Percentiles rank a stretch among this genome's conserved stretches.
Evolutionary conservation across 2,329 filamentous ascomycete genomes (phyloP).

Genomic region (Fusarium domesticum): DNA sequence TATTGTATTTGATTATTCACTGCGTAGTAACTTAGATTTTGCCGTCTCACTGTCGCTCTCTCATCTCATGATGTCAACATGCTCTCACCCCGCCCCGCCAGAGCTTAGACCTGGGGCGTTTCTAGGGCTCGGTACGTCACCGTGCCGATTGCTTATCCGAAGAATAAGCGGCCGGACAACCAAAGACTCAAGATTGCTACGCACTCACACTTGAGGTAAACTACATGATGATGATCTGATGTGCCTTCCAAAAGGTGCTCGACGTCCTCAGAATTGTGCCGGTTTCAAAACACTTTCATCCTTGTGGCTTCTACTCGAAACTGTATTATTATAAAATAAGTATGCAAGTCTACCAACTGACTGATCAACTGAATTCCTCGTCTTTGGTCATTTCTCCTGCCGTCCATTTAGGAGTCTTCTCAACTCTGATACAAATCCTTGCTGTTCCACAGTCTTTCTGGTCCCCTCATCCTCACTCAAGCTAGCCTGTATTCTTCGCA

Average conservation of each 20-base stretch:
- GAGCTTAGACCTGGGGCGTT: not conserved
- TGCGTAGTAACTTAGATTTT: too few relatives aligned
- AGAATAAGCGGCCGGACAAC: not conserved
- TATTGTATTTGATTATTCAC: not conserved
- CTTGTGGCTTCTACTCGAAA: not conserved
- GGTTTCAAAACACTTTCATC: too few relatives aligned
- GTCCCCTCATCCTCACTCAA: slow-evolving; percentile 11
- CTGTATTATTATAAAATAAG: not conserved
- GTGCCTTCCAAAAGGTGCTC: not conserved
- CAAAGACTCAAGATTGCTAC: not conserved
- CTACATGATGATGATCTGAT: not conserved
- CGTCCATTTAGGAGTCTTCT: slow-evolving; percentile 23
- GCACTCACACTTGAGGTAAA: not conserved
- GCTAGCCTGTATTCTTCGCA: slow-evolving; percentile 9
- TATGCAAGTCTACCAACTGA: too few relatives aligned
- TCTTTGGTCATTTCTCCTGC: not conserved
- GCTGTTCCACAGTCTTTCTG: slow-evolving; percentile 14
- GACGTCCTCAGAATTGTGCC: not conserved
- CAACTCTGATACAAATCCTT: slow-evolving; percentile 25
- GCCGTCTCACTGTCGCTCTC: too few relatives aligned
- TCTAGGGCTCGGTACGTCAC: not conserved
- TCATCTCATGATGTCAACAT: not conserved
- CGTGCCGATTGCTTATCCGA: not conserved
- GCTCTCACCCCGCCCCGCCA: not conserved
- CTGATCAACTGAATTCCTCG: too few relatives aligned